Evolutionary conservation across 257 asterid genomes (phyloP).

Genomic region (Nicotiana tomentosiformis): DNA sequence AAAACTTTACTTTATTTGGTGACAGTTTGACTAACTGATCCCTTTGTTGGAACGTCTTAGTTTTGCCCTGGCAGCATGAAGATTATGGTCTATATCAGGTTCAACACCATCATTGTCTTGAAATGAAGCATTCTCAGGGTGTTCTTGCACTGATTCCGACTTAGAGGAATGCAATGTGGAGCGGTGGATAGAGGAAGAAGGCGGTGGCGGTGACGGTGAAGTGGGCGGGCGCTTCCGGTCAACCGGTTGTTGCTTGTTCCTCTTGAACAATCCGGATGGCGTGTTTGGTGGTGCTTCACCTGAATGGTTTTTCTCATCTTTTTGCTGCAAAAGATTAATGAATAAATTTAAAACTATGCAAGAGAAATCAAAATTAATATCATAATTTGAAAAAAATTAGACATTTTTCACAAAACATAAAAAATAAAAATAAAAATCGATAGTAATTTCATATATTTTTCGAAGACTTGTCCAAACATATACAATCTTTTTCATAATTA

Average conservation of each 20-base stretch:
- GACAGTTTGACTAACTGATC: background rate
- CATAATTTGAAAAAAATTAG: no score
- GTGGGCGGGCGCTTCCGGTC: background rate
- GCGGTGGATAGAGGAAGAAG: background rate
- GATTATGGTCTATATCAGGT: background rate
- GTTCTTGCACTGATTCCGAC: background rate
- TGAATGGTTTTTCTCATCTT: background rate
- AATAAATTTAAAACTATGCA: background rate
- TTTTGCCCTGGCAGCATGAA: background rate
- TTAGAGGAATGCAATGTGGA: background rate
- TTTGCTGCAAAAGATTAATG: background rate
- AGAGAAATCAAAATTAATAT: background rate
- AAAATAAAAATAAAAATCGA: no score
- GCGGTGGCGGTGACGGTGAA: background rate
- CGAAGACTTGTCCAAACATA: no score
- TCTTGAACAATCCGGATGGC: background rate
- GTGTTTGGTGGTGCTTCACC: background rate
- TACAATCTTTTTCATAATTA: no score
- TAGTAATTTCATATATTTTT: no score
- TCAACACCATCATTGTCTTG: background rate
- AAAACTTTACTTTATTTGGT: background rate
- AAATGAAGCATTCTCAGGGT: background rate
- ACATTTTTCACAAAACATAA: no score
- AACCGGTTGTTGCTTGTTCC: background rate
- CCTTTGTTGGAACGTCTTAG: background rate